These are phyloP conservation scores for Hanseniaspora meyeri DNA, from an alignment of 805 yeast species.

Conservation along the genomic window DNA sequence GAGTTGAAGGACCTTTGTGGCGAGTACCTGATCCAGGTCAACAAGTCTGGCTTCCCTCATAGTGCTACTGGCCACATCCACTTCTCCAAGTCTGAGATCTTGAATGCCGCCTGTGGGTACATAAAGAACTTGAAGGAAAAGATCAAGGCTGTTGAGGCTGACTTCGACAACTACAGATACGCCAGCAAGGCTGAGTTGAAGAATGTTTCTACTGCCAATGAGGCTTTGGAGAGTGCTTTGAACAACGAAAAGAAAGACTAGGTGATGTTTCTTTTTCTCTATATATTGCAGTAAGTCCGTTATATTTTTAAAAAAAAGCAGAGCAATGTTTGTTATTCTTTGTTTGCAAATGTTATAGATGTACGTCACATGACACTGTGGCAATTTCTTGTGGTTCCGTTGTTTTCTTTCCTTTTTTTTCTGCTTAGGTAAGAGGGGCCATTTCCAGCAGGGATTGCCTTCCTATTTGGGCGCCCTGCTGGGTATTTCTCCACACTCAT, in stretches of 20 bases:
- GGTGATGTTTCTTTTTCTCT: no score
- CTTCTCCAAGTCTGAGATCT: slow-evolving; percentile 72
- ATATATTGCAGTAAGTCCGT: no score
- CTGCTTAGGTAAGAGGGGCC: no score
- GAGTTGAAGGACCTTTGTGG: slow-evolving; percentile 70
- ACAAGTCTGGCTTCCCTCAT: not conserved
- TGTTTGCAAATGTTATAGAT: no score
- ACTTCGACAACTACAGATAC: slow-evolving; percentile 10
- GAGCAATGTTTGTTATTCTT: no score
- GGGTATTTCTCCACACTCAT: not conserved
- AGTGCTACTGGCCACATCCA: slow-evolving; percentile 25
- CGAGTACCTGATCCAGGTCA: slow-evolving; percentile 39
- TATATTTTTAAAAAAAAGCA: no score
- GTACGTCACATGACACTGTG: not conserved
- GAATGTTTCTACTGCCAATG: slow-evolving; percentile 6
- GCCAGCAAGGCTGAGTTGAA: slow-evolving; percentile 6
- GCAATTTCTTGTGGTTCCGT: no score
- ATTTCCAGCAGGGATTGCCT: no score
- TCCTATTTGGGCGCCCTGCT: no score
- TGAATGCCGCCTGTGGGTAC: slow-evolving; percentile 79
- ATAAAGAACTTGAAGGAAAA: slow-evolving; percentile 77
- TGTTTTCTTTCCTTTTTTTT: no score
- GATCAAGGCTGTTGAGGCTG: slow-evolving; percentile 5
- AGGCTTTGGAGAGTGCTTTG: slow-evolving; percentile 11
- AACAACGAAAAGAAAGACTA: slow-evolving; percentile 10